A percentile compares a stretch with the other conserved stretches of the same genome.
Conservation (phyloP, 208 protist genomes). For the Leishmania tarentolae region DNA sequence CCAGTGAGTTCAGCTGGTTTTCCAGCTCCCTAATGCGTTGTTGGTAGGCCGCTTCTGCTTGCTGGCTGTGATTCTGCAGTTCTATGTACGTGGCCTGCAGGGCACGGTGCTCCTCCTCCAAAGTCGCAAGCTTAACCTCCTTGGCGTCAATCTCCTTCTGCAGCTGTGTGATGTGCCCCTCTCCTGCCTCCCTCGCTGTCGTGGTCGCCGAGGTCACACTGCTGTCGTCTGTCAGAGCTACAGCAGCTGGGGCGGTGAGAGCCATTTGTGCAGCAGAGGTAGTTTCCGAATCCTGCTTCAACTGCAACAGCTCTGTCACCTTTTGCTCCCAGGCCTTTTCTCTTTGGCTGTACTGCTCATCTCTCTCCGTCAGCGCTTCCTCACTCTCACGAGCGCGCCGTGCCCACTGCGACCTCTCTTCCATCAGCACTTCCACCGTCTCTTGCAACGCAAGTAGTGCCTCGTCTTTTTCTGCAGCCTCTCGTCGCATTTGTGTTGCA, state of each 20-base stretch:
- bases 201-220: background rate
- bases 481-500: conserved; percentile 11
- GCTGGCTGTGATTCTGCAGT: conserved; percentile 15
- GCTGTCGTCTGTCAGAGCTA: background rate
- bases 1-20: conserved; percentile 12
- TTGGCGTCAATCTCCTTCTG: conserved; percentile 8
- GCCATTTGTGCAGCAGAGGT: background rate
- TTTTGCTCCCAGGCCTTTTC: conserved; percentile 28
- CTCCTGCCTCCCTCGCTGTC: background rate
- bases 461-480: conserved; percentile 21
- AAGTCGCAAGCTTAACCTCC: background rate
- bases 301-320: conserved; percentile 15
- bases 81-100: conserved; percentile 12
- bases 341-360: conserved; percentile 18
- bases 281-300: background rate
- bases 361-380: conserved; percentile 27
- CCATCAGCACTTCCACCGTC: conserved; percentile 16
- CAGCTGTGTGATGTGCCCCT: conserved; percentile 2
- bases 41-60: conserved; percentile 1
- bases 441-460: conserved; percentile 11
- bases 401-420: conserved; percentile 30
- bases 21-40: conserved; percentile 22
- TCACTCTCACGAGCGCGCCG: conserved; percentile 23
- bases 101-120: conserved; percentile 13
- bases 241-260: background rate